Base-by-base conservation (phyloP, 2,329 filamentous ascomycete genomes). In the Lecanicillium sp. region DNA sequence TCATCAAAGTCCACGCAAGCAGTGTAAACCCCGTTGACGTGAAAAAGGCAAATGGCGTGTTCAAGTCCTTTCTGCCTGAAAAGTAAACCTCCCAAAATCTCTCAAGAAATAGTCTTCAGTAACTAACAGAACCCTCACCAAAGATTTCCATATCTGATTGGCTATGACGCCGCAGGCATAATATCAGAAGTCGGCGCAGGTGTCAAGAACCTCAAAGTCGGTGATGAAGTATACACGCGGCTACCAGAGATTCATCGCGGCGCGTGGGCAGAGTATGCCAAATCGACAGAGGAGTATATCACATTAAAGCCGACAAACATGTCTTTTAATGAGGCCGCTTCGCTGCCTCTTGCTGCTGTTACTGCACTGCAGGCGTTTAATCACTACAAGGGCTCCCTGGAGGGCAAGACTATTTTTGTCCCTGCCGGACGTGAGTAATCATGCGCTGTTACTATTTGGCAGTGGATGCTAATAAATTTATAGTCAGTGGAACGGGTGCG, bases 11-110 rank as follows among this genome's bases (percentile, higher is more conserved):
- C 8, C 52, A 64, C 38, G 64, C 65, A 3, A 64, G 64, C 1
- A 60, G 58, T 33, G 53, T 69, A 29, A 69, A 71, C 42, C 64
- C 67, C 1, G 51, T 68, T 3, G 66, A 70, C 49, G 55, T 68
- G 5, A 63, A 63, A 43, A 58, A 57, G 37, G 65, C 63, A 1
- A 48, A 50, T 13, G 63, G 63, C 1, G 43, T 52, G 1, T 40
- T 61, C 29, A 64, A 63, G 34, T 11, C 51, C 9, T 51, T 51
- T 5, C 9, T 59, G 3, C 48, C 52, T 32, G 58, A 61, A 32
- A 25, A 43, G 58, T 62, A 44, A 39, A 55, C 37, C 5, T 14
- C 22, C 3, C 25, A 15, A 9, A 15, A 13, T 9, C 14, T 35
- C 22, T n/a, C 25, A 19, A 33, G 6, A 7, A 11, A 25, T n/a